These are phyloP conservation scores for Hapsidospora chrysogenum DNA, from an alignment of 495 filamentous ascomycete genomes.

Conservation along the genomic window DNA sequence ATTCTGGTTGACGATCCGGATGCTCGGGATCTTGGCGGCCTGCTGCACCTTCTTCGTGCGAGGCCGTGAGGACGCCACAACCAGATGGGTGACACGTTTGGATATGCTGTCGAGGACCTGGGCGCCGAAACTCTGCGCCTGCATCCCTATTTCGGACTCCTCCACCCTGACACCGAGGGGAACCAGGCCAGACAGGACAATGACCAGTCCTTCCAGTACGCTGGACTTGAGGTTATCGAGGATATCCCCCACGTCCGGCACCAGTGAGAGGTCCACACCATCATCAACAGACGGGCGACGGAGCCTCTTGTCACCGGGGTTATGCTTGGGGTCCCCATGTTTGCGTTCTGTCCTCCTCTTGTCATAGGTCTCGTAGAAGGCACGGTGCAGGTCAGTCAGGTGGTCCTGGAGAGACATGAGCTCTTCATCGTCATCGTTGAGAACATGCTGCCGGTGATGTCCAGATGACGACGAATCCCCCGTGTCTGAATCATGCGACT, in stretches of 20 bases:
- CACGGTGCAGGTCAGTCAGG: constrained; percentile 54
- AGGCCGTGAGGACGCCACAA: constrained; percentile 38
- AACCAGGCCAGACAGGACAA: constrained; percentile 82
- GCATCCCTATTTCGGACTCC: constrained; percentile 66
- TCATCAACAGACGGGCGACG: constrained; percentile 7
- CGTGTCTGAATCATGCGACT: constrained; percentile 32
- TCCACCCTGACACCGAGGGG: constrained; percentile 58
- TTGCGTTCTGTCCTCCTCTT: constrained; percentile 7
- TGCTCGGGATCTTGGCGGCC: constrained; percentile 48
- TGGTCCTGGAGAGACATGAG: constrained; percentile 55
- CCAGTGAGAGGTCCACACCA: constrained; percentile 35
- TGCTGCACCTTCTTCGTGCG: constrained; percentile 81
- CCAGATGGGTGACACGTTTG: constrained; percentile 30
- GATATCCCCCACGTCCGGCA: constrained; percentile 72
- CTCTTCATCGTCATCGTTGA: constrained; percentile 66
- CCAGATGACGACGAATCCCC: constrained; percentile 22
- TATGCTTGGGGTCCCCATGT: constrained; percentile 13
- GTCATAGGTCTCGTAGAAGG: constrained; percentile 75
- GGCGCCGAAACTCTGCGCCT: constrained; percentile 75
- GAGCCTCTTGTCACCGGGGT: constrained; percentile 29
- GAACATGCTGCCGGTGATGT: constrained; percentile 50
- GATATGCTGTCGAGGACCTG: constrained; percentile 38
- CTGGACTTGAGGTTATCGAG: constrained; percentile 62
- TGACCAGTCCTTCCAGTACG: constrained; percentile 48
- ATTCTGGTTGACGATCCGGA: constrained; percentile 78